Evolutionary conservation across 2,329 filamentous ascomycete species (phyloP).

Genomic region (Ophiostoma novo-ulmi): DNA sequence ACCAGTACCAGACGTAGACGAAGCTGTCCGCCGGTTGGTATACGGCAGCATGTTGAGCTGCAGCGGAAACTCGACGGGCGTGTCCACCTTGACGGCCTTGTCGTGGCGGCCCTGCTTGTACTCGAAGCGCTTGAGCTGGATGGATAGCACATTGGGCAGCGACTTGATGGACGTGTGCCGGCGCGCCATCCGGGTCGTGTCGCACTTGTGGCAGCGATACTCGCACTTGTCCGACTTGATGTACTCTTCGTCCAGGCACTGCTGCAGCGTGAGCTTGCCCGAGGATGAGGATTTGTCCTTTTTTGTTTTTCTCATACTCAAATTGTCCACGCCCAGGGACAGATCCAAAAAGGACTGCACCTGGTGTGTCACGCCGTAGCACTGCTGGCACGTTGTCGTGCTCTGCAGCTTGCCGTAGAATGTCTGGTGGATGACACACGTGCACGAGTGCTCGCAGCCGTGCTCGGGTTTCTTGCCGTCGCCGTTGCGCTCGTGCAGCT

Average conservation of each 20-base stretch:
- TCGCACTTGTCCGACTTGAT: slow-evolving; percentile 82
- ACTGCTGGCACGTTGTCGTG: slow-evolving; percentile 85
- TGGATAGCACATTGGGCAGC: slow-evolving; percentile 80
- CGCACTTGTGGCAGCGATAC: slow-evolving; percentile 80
- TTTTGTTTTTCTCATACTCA: slow-evolving; percentile 52
- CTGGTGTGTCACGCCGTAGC: slow-evolving; percentile 73
- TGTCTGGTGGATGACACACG: slow-evolving; percentile 88
- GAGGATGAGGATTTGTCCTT: slow-evolving; percentile 33
- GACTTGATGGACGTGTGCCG: slow-evolving; percentile 81
- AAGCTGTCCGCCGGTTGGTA: slow-evolving; percentile 59
- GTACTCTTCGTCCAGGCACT: slow-evolving; percentile 80
- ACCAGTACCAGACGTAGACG: neutral
- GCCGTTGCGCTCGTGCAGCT: slow-evolving; percentile 77
- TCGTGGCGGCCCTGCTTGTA: slow-evolving; percentile 64
- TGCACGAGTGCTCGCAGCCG: slow-evolving; percentile 62
- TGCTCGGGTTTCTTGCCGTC: slow-evolving; percentile 59
- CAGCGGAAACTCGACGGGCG: slow-evolving; percentile 77
- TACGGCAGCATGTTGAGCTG: slow-evolving; percentile 88
- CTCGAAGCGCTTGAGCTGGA: slow-evolving; percentile 86
- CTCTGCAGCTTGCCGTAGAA: slow-evolving; percentile 91
- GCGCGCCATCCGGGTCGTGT: slow-evolving; percentile 68
- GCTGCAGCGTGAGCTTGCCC: slow-evolving; percentile 53
- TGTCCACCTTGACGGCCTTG: slow-evolving; percentile 80
- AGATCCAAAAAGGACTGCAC: slow-evolving; percentile 89
- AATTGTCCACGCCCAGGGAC: slow-evolving; percentile 70